These are phyloP conservation scores for Solanum appendiculatum DNA, from an alignment of 257 asterid genomes.

Conservation along the genomic window DNA sequence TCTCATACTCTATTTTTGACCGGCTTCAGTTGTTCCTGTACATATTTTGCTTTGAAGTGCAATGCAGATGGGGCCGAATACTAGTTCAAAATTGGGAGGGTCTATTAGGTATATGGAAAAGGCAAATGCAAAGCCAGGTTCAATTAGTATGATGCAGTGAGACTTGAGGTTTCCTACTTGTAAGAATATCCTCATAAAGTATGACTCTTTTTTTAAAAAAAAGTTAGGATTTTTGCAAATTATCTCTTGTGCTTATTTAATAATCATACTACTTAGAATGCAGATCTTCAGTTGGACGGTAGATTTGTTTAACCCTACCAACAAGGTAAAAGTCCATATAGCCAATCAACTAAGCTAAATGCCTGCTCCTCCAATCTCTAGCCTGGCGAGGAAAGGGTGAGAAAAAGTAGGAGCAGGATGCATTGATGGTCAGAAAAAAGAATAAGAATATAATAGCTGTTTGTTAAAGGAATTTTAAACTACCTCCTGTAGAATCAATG, in stretches of 20 bases:
- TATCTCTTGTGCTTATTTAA: not conserved
- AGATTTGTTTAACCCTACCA: not conserved
- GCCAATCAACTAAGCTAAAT: not conserved
- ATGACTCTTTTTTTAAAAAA: not conserved
- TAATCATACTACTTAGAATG: not conserved
- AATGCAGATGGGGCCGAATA: not conserved
- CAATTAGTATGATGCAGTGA: not conserved
- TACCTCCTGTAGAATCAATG: not conserved
- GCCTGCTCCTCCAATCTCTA: not conserved
- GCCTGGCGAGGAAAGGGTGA: not conserved
- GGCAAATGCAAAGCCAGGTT: constrained; percentile 1
- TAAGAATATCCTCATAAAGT: not conserved
- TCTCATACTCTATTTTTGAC: not conserved
- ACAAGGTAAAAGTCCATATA: not conserved
- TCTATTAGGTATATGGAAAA: not conserved
- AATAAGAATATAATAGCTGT: not conserved
- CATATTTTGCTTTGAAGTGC: constrained; percentile 6
- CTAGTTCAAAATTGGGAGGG: not conserved
- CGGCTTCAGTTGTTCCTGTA: constrained; percentile 23
- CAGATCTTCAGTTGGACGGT: not conserved
- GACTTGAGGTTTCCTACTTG: not conserved
- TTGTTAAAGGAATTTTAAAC: not conserved
- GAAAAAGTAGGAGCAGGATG: not conserved
- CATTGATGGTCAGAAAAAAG: not conserved
- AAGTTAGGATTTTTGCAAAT: not conserved